Evolutionary conservation across 768 basidiomycete species (phyloP).

Genomic region (Hortiboletus campestris): DNA sequence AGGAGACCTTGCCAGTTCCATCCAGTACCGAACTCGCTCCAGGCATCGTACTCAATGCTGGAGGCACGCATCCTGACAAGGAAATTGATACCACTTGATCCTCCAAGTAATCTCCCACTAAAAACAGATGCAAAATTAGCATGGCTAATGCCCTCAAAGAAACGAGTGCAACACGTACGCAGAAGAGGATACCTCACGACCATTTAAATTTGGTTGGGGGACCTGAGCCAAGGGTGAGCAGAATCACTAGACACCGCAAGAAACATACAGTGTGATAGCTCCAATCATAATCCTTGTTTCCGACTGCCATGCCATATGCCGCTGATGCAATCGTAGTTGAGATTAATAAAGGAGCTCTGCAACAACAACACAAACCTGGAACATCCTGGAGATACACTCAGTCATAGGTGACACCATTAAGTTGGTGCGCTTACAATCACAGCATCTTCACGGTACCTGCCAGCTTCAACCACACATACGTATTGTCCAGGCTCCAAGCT

Average conservation of each 20-base stretch:
- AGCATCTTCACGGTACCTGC: conserved; percentile 6
- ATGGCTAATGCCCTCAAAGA: too few species aligned
- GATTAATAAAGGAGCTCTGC: too few species aligned
- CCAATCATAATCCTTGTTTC: conserved; percentile 17
- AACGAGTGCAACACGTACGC: conserved; percentile 2
- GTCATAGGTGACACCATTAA: not conserved
- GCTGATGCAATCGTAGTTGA: not conserved
- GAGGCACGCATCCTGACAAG: conserved; percentile 22
- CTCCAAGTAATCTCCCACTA: conserved; percentile 20
- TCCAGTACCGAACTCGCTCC: conserved; percentile 16
- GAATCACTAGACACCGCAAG: not conserved
- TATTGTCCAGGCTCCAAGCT: conserved; percentile 9
- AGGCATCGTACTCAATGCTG: conserved; percentile 17
- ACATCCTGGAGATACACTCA: conserved; percentile 7
- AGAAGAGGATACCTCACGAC: not conserved
- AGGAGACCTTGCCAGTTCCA: conserved; percentile 18
- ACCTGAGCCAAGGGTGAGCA: conserved; percentile 4
- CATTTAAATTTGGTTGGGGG: conserved; percentile 11
- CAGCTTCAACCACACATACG: conserved; percentile 22
- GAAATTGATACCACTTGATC: conserved; percentile 19
- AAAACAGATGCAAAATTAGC: not conserved
- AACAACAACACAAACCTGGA: conserved; percentile 12
- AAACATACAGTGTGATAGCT: conserved; percentile 14
- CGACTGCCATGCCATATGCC: not conserved
- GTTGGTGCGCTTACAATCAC: conserved; percentile 8